phyloP scores from a whole-genome alignment of 345 rosid species.

The Fremontodendron californicum region DNA sequence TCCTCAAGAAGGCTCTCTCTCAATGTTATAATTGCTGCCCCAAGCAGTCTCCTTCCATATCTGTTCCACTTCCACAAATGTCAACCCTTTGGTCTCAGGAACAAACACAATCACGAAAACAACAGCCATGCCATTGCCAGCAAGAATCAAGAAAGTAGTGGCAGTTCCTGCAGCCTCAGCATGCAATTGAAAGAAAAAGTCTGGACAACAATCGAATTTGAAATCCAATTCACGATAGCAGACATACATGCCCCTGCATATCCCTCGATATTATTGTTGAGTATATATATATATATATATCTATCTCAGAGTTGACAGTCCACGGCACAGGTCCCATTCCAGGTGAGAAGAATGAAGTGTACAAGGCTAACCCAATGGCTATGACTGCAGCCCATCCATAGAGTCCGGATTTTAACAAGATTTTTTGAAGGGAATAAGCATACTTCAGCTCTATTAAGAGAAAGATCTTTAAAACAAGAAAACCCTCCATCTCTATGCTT shows the following conservation, averaged over 20 bases:
- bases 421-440: constrained; percentile 27
- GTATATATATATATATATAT: too few species aligned
- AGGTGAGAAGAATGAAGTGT: too few species aligned
- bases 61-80: constrained; percentile 52
- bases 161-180: constrained; percentile 62
- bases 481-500: constrained; percentile 13
- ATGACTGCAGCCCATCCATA: too few species aligned
- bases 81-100: too few species aligned
- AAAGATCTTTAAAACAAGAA: constrained; percentile 17
- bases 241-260: constrained; percentile 98
- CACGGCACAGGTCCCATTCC: too few species aligned
- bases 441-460: constrained; percentile 18
- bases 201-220: constrained; percentile 72
- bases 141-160: constrained; percentile 73
- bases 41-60: constrained; percentile 83
- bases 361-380: too few species aligned
- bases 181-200: constrained; percentile 61
- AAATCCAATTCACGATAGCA: constrained; percentile 84
- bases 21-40: constrained; percentile 38
- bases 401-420: constrained; percentile 23
- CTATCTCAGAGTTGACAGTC: too few species aligned
- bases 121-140: constrained; percentile 46
- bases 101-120: too few species aligned
- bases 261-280: constrained; percentile 66
- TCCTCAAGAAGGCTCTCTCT: constrained; percentile 51